Evolutionary conservation across 139 green algal genomes (phyloP).

Genomic region (Tetratostichococcus sp.): DNA sequence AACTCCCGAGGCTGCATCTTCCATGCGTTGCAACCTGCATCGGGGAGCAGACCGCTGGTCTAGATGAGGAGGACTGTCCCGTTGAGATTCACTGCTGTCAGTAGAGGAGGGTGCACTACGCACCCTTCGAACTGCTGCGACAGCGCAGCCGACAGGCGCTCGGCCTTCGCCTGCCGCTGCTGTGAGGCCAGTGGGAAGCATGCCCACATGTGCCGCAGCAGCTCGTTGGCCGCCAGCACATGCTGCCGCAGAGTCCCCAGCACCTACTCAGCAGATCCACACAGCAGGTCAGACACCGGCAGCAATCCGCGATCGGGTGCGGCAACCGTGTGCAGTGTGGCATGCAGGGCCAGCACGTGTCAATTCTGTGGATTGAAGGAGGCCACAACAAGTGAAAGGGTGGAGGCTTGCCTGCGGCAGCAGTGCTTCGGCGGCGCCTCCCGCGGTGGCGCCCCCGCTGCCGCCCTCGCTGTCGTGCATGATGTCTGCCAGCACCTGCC

Average conservation of each 20-base stretch:
- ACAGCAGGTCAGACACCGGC: too few species aligned
- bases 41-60: too few species aligned
- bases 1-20: background rate
- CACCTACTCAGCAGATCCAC: background rate
- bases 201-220: conserved; percentile 73
- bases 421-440: background rate
- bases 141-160: conserved; percentile 30
- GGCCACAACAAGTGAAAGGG: too few species aligned
- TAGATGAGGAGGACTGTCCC: too few species aligned
- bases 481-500: conserved; percentile 2
- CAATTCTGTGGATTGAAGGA: too few species aligned
- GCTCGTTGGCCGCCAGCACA: conserved; percentile 60
- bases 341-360: too few species aligned
- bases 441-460: background rate
- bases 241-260: conserved; percentile 30
- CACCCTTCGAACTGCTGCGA: conserved; percentile 25
- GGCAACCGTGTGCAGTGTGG: background rate
- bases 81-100: too few species aligned
- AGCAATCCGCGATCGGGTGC: too few species aligned
- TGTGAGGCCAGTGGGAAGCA: conserved; percentile 34
- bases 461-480: background rate
- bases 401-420: background rate
- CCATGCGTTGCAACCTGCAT: conserved; percentile 11
- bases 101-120: too few species aligned
- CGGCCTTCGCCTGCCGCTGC: conserved; percentile 29